phyloP scores from a whole-genome alignment of 768 basidiomycete species.

The Tylopilus felleus region DNA sequence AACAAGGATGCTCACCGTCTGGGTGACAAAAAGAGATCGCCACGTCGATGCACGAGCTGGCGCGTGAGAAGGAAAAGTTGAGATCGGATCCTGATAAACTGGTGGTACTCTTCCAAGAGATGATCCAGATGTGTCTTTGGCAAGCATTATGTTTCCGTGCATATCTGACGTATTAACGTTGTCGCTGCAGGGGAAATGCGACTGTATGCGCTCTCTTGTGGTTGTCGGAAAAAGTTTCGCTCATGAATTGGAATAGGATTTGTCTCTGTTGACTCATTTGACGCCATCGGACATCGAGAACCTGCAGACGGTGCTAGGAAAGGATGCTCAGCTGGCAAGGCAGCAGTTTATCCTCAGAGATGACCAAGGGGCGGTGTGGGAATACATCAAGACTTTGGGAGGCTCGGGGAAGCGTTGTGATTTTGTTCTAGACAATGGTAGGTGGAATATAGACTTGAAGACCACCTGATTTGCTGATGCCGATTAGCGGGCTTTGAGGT shows the following conservation, averaged over 20 bases:
- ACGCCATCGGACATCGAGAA: conserved; percentile 77
- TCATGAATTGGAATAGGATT: conserved; percentile 53
- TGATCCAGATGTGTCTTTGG: conserved; percentile 91
- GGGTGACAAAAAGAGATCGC: conserved; percentile 73
- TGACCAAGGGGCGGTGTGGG: conserved; percentile 76
- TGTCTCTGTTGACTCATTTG: conserved; percentile 86
- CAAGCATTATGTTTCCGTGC: neutral
- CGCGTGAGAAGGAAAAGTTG: conserved; percentile 43
- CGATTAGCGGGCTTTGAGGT: conserved; percentile 86
- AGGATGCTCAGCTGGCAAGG: conserved; percentile 75
- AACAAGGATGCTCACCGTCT: no score
- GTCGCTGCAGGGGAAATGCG: conserved; percentile 79
- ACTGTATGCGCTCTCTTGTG: conserved; percentile 50
- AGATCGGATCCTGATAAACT: conserved; percentile 51
- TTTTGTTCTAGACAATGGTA: conserved; percentile 90
- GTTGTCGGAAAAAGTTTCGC: neutral
- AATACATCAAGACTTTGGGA: conserved; percentile 55
- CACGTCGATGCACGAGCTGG: conserved; percentile 64
- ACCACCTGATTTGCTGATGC: neutral
- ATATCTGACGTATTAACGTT: neutral
- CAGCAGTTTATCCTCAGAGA: conserved; percentile 79
- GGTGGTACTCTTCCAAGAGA: conserved; percentile 69
- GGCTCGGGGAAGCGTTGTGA: conserved; percentile 54
- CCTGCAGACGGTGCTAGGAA: conserved; percentile 72
- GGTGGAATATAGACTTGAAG: conserved; percentile 2